Evolutionary conservation across 2,329 filamentous ascomycete genomes (phyloP), one percentile per base, ranked within the genome.

Genomic region (Ophiognomonia clavigignenti-juglandacearum): DNA sequence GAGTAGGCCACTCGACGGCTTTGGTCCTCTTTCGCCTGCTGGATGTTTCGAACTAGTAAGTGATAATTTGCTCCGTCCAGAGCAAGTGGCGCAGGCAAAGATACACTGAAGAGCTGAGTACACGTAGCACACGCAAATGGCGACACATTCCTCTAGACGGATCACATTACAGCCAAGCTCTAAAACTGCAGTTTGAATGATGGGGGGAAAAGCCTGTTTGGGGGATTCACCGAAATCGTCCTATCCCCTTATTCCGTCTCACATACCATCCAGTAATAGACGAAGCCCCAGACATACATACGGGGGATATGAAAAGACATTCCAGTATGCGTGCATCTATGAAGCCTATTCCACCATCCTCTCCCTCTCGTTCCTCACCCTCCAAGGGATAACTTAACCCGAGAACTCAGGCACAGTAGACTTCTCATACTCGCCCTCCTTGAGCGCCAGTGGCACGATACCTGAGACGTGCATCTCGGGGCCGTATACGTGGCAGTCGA

Each of bases 401-500:
- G 71, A 69, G 70, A 83, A 85, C 69, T 85, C 81, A 66, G 77
- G 68, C 43, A 76, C 67, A 42, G 74, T 76, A 68, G 75, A 78
- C 65, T 76, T 72, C 66, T 82, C 80, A 72, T 77, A 79, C 66
- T 75, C 78, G 57, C 81, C 81, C 27, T 80, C 78, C 53, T 84
- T 58, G 38, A 97, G 85, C 39, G 92, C 93, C 66, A 97, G 75
- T 47, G 93, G 92, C 57, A 98, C 92, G 64, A 97, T 97, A 68
- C 93, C 93, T 43, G 86, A 92, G 61, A 98, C 92, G 74, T 97
- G 90, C 88, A 97, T 96, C 74, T 96, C 83, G 38, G 78, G 78
- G 45, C 78, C 78, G 54, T 81, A 82, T 62, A 82, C 77, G 70
- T 80, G 78, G 64, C 77, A 76, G 56, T 78, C 68, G 56, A 98